Base-by-base conservation (phyloP, 1,284 basidiomycete genomes). In the Ceratobasidium sp. region DNA sequence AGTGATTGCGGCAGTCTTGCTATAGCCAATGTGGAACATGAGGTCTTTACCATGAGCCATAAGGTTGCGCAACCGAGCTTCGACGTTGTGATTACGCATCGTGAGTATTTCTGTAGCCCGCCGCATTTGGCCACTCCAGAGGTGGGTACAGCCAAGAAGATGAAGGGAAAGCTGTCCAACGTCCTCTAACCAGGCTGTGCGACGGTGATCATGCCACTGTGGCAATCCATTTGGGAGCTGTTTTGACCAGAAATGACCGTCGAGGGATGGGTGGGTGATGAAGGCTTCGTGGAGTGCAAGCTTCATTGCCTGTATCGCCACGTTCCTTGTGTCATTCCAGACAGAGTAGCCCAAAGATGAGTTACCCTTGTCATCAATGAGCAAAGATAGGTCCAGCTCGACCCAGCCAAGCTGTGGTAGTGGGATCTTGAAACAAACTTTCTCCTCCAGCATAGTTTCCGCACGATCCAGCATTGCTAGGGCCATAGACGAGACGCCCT, bases 1-100 rank as follows among this genome's bases (percentile, higher is more conserved):
- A 14, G 60, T 64, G 60, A 64, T 64, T 3, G 60, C 33, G 18
- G 35, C 23, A 10, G 60, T 64, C 27, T 64, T 64, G 60, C 60
- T 64, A 18, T 64, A 64, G 20, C 60, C 35, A 7, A 64, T 14
- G 6, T 12, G 38, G 20, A 64, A 64, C 8, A 64, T 38, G 3
- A 64, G 10, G 35, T 20, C 6, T 8, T 38, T 20, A 41, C 8
- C 5, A 20, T 41, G 35, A 16, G 41, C 16, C 7, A 64, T 41
- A 3, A 64, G 3, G 23, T 23, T 27, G 20, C 60, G 30, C 16
- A 41, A 41, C 3, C 60, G 30, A 20, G 35, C 35, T 20, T 38
- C 60, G 4, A 64, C 35, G 18, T 64, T 64, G 60, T 41, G 60
- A n/a, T 41, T 64, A 4, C 7, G 33, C 35, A 64, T 38, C 8